Evolutionary conservation across 1,284 basidiomycete species (phyloP).

Genomic region (Fomes fomentarius): DNA sequence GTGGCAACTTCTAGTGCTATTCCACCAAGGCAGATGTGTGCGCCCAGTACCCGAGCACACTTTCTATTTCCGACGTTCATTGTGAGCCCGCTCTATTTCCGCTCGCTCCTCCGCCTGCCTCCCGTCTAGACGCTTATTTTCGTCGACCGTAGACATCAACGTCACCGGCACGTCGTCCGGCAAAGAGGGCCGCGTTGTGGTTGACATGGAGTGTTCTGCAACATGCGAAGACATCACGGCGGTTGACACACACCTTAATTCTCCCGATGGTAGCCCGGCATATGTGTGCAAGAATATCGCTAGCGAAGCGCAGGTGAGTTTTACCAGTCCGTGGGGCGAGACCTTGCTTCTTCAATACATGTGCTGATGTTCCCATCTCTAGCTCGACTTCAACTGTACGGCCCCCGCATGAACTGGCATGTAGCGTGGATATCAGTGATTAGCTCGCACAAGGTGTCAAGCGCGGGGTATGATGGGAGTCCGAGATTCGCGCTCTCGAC

Average conservation of each 20-base stretch:
- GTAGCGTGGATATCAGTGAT: no score
- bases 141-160: slow-evolving; percentile 33
- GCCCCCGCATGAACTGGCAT: no score
- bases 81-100: slow-evolving; percentile 24
- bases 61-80: slow-evolving; percentile 47
- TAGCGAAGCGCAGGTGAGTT: slow-evolving; percentile 30
- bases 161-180: slow-evolving; percentile 44
- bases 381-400: slow-evolving; percentile 35
- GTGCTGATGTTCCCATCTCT: background rate
- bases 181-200: slow-evolving; percentile 39
- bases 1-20: slow-evolving; percentile 48
- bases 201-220: slow-evolving; percentile 42
- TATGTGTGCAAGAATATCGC: slow-evolving; percentile 49
- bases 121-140: no score
- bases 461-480: no score
- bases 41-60: slow-evolving; percentile 53
- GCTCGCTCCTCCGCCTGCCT: no score
- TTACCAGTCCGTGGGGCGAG: background rate
- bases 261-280: slow-evolving; percentile 38
- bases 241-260: slow-evolving; percentile 30
- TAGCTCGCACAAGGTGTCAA: no score
- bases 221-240: slow-evolving; percentile 43
- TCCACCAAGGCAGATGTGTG: slow-evolving; percentile 48
- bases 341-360: background rate
- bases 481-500: no score